Evolutionary conservation across 176 grass and related monocot genomes (phyloP).

Genomic region (Bromus sterilis): DNA sequence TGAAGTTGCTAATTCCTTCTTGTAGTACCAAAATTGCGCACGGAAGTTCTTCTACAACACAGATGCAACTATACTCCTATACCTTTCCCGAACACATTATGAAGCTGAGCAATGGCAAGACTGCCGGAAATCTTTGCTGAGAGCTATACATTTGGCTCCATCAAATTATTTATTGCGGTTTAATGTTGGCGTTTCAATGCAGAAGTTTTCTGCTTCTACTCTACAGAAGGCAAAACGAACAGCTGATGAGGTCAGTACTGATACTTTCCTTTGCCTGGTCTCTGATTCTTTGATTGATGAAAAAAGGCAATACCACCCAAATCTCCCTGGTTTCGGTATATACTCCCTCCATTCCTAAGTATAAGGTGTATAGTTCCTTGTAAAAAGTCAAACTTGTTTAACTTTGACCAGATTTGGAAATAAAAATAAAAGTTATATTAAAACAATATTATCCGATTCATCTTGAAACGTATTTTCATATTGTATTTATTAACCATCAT

Average conservation of each 20-base stretch:
- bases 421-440: too few species aligned
- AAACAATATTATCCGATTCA: too few species aligned
- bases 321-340: neutral
- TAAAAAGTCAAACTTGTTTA: too few species aligned
- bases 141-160: slow-evolving; percentile 95
- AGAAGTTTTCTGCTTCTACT: slow-evolving; percentile 92
- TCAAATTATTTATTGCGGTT: slow-evolving; percentile 92
- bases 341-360: too few species aligned
- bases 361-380: too few species aligned
- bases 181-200: slow-evolving; percentile 91
- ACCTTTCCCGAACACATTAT: slow-evolving; percentile 86
- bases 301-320: neutral
- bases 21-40: slow-evolving; percentile 84
- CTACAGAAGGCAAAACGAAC: slow-evolving; percentile 86
- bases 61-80: slow-evolving; percentile 80
- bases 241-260: slow-evolving; percentile 66
- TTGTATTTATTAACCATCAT: too few species aligned
- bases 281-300: slow-evolving; percentile 2
- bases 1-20: slow-evolving; percentile 24
- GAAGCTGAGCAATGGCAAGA: slow-evolving; percentile 99
- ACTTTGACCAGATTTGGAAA: too few species aligned
- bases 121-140: slow-evolving; percentile 84
- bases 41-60: slow-evolving; percentile 93
- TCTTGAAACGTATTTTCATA: too few species aligned
- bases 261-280: neutral